Conservation (phyloP, 345 rosid genomes). For the Syzygium oleosum region DNA sequence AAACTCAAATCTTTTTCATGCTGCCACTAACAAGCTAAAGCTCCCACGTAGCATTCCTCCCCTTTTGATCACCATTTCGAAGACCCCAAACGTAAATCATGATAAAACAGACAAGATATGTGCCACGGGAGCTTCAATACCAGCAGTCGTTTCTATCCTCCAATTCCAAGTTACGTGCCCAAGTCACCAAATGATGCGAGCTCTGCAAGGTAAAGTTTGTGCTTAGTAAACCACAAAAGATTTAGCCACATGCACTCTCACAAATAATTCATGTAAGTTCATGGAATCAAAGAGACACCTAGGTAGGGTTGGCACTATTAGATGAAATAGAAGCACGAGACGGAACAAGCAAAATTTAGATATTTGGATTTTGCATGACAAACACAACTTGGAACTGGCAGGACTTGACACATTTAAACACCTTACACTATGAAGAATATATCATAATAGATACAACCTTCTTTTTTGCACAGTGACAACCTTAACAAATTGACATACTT, state of each 20-base stretch:
- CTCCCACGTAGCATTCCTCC: not conserved
- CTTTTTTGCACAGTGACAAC: not conserved
- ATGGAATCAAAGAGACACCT: not conserved
- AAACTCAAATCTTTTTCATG: not conserved
- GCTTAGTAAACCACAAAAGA: not conserved
- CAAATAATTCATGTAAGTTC: not conserved
- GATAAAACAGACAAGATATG: not conserved
- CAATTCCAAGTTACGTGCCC: not conserved
- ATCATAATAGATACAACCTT: not conserved
- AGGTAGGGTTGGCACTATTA: not conserved
- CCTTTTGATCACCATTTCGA: not conserved
- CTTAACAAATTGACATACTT: not conserved
- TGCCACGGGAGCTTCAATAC: not conserved
- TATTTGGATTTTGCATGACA: not conserved
- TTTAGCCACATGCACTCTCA: not conserved
- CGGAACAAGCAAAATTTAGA: not conserved
- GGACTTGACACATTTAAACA: not conserved
- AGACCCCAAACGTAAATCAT: not conserved
- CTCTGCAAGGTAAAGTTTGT: not conserved
- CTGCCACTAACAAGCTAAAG: not conserved
- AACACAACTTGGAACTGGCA: not conserved
- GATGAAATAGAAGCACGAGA: not conserved
- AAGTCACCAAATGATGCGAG: not conserved
- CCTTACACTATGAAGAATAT: not conserved
- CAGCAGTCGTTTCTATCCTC: not conserved